A percentile compares a stretch with the other conserved stretches of the same genome.
phyloP scores from a whole-genome alignment of 1,284 basidiomycete species.

The Trametes polyzona region DNA sequence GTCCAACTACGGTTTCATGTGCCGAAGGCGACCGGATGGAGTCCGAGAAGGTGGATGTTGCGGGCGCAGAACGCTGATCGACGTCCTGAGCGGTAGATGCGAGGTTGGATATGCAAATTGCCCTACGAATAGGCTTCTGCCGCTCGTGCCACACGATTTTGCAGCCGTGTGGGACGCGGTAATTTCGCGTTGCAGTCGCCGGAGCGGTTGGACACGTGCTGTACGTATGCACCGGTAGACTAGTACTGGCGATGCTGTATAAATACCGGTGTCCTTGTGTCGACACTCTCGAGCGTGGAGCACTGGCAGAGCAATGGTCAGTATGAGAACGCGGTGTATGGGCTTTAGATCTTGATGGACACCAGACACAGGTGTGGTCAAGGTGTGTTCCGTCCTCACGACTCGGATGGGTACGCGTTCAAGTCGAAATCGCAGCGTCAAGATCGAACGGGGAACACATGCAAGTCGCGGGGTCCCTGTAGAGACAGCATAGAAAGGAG shows the following conservation, averaged over 20 bases:
- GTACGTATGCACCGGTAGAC: neutral
- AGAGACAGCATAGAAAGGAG: neutral
- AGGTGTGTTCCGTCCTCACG: too few species aligned
- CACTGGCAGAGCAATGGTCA: neutral
- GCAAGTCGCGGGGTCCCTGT: neutral
- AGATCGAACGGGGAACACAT: neutral
- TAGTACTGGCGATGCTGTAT: too few species aligned
- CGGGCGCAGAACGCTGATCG: constrained; percentile 12
- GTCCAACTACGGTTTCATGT: constrained; percentile 1
- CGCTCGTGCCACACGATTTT: constrained; percentile 7
- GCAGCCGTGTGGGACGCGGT: neutral
- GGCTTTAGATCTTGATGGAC: neutral
- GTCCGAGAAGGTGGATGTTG: neutral
- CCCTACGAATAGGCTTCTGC: constrained; percentile 3
- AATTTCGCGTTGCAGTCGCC: neutral
- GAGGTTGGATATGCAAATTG: constrained; percentile 2
- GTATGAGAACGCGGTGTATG: neutral
- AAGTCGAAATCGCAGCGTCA: neutral
- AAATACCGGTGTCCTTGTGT: neutral
- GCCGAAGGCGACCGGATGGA: neutral
- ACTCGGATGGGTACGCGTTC: constrained; percentile 4
- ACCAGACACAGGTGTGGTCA: neutral
- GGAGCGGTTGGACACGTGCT: neutral
- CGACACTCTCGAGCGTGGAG: neutral
- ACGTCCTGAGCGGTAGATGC: constrained; percentile 3